These are phyloP conservation scores for Amanita fuliginea DNA, from an alignment of 768 basidiomycete genomes.

Conservation along the genomic window DNA sequence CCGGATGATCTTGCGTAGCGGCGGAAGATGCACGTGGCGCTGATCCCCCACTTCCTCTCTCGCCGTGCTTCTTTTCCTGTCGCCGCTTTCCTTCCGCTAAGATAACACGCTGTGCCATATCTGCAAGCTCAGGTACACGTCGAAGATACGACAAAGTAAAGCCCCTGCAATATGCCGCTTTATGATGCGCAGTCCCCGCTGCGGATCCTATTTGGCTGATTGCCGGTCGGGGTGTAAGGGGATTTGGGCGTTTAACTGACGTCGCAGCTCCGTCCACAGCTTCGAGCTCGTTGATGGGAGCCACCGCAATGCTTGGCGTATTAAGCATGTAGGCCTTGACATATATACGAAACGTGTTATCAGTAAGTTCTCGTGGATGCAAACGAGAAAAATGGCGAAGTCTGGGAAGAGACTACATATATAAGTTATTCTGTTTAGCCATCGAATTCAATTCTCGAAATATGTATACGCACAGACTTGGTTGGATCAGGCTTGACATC, in stretches of 20 bases:
- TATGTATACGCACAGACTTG: constrained; percentile 7
- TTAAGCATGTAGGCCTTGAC: constrained; percentile 74
- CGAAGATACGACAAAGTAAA: constrained; percentile 69
- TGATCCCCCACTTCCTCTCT: constrained; percentile 12
- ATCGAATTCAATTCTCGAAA: not conserved
- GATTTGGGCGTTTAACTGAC: constrained; percentile 13
- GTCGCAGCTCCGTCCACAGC: constrained; percentile 6
- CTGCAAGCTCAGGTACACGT: constrained; percentile 61
- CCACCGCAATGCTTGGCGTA: constrained; percentile 17
- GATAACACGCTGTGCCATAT: constrained; percentile 56
- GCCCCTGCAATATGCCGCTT: constrained; percentile 21
- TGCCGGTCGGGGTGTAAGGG: not conserved
- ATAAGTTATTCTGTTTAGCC: not conserved
- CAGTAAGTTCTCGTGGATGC: constrained; percentile 55
- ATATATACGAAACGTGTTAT: constrained; percentile 64
- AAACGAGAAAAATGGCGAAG: constrained; percentile 68
- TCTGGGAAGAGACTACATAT: constrained; percentile 21
- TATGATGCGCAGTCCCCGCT: constrained; percentile 12
- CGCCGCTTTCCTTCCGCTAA: constrained; percentile 47
- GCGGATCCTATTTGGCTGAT: constrained; percentile 10
- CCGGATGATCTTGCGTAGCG: constrained; percentile 4
- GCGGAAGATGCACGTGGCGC: constrained; percentile 5
- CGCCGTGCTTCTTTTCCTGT: constrained; percentile 31
- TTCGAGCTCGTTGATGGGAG: constrained; percentile 11
- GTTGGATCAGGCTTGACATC: constrained; percentile 13